These are phyloP conservation scores for Eimeria praecox DNA, from an alignment of 169 alveolate species.

Conservation along the genomic window DNA sequence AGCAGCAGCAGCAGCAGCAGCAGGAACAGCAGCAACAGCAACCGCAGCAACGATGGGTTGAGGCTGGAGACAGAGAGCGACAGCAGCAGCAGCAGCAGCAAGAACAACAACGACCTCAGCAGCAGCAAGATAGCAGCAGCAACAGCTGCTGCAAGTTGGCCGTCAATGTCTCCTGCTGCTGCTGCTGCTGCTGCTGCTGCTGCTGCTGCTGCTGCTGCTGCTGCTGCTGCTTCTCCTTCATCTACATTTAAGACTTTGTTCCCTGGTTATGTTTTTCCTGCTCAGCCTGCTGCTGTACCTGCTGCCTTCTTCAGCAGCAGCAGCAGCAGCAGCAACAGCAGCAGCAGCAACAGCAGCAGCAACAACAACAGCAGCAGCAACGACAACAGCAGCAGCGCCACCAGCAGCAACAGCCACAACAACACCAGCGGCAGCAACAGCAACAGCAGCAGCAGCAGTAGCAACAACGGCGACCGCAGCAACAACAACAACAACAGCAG, in stretches of 20 bases:
- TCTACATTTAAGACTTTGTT: not conserved
- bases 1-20: conserved; percentile 33
- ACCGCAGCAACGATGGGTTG: not conserved
- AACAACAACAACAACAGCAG: not conserved
- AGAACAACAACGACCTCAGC: not conserved
- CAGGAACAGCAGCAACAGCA: not conserved
- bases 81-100: conserved; percentile 31
- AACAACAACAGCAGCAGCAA: not conserved
- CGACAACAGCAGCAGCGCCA: not conserved
- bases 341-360: conserved; percentile 25
- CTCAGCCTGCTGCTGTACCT: not conserved
- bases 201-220: not conserved
- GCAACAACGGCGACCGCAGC: not conserved
- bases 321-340: not conserved
- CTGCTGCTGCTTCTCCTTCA: conserved; percentile 6
- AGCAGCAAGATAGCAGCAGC: not conserved
- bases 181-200: conserved; percentile 16
- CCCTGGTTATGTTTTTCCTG: not conserved
- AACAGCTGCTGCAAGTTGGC: not conserved
- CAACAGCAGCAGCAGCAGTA: not conserved
- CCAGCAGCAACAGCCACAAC: too few species aligned
- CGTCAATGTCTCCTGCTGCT: not conserved
- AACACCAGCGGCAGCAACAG: too few species aligned
- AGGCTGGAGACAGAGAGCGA: not conserved
- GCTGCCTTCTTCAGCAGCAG: conserved; percentile 27